phyloP scores from a whole-genome alignment of 108 stramenopile species.

The Epithemia pelagica region DNA sequence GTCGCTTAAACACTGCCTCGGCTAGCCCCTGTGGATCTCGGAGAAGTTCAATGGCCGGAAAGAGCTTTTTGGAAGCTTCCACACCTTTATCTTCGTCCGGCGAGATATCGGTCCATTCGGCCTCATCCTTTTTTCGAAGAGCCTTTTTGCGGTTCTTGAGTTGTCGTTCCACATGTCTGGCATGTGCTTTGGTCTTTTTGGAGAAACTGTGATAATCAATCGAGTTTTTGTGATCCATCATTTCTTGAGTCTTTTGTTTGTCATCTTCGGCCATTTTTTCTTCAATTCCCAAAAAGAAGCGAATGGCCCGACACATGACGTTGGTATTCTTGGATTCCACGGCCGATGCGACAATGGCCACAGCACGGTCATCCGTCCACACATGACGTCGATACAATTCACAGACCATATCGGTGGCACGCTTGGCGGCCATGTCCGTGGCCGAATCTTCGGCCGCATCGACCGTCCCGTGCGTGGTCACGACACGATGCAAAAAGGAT shows the following conservation, averaged over 20 bases:
- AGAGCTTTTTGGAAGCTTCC: conserved; percentile 57
- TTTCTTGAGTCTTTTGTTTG: conserved; percentile 57
- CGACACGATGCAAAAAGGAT: conserved; percentile 73
- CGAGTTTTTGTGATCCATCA: conserved; percentile 56
- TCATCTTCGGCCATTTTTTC: conserved; percentile 87
- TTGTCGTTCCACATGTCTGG: conserved; percentile 47
- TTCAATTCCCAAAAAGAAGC: conserved; percentile 97
- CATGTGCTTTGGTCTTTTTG: conserved; percentile 63
- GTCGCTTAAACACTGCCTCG: conserved; percentile 75
- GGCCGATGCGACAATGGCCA: conserved; percentile 91
- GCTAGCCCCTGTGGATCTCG: conserved; percentile 93
- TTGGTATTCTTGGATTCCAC: conserved; percentile 42
- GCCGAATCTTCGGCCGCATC: conserved; percentile 34
- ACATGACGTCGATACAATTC: conserved; percentile 91
- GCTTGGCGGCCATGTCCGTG: conserved; percentile 72
- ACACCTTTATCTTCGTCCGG: conserved; percentile 57
- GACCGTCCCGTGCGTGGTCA: conserved; percentile 8
- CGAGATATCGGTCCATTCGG: conserved; percentile 33
- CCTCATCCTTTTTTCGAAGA: conserved; percentile 52
- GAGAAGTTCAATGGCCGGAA: conserved; percentile 92
- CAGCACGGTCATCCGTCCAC: conserved; percentile 93
- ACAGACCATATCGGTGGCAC: conserved; percentile 86
- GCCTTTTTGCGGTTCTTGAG: conserved; percentile 54
- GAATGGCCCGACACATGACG: conserved; percentile 68
- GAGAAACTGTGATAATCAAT: conserved; percentile 73